These are phyloP conservation scores for Panicum hallii DNA, from an alignment of 202 grass and related monocot species.

Conservation along the genomic window DNA sequence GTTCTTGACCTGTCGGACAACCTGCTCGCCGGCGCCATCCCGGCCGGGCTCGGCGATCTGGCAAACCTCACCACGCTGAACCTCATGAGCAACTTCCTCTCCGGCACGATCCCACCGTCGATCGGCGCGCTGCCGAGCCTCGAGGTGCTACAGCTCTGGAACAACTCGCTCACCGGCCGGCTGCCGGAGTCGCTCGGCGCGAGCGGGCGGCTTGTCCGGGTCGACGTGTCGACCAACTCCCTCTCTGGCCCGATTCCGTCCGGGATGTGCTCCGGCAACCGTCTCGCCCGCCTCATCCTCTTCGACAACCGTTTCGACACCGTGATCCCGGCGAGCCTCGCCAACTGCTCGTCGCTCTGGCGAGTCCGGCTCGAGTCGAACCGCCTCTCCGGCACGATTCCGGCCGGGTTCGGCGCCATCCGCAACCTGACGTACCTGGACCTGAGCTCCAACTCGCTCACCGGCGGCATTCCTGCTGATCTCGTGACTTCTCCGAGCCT, in stretches of 20 bases:
- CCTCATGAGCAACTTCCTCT: constrained; percentile 84
- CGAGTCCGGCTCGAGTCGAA: constrained; percentile 74
- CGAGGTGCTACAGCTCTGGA: constrained; percentile 85
- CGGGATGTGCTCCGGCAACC: constrained; percentile 58
- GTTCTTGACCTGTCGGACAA: constrained; percentile 90
- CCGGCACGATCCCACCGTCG: constrained; percentile 60
- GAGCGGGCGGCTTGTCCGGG: constrained; percentile 53
- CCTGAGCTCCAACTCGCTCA: constrained; percentile 72
- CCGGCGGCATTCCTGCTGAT: constrained; percentile 60
- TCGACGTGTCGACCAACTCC: constrained; percentile 84
- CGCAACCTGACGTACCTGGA: constrained; percentile 88
- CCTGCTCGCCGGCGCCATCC: constrained; percentile 61
- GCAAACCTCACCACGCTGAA: constrained; percentile 67
- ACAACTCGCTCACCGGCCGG: constrained; percentile 80
- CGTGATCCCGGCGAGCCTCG: constrained; percentile 62
- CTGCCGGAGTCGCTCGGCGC: constrained; percentile 64
- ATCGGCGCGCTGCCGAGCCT: constrained; percentile 68
- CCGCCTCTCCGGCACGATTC: constrained; percentile 64
- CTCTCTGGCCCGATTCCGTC: constrained; percentile 72
- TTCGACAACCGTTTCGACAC: constrained; percentile 82
- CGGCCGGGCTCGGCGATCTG: constrained; percentile 42
- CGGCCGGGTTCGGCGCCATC: constrained; percentile 63
- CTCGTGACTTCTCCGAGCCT: constrained; percentile 56
- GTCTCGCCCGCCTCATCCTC: constrained; percentile 78
- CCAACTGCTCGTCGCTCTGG: constrained; percentile 78